These are phyloP conservation scores for Arthrobotrys entomopaga DNA, from an alignment of 2,329 filamentous ascomycete species.

Conservation along the genomic window DNA sequence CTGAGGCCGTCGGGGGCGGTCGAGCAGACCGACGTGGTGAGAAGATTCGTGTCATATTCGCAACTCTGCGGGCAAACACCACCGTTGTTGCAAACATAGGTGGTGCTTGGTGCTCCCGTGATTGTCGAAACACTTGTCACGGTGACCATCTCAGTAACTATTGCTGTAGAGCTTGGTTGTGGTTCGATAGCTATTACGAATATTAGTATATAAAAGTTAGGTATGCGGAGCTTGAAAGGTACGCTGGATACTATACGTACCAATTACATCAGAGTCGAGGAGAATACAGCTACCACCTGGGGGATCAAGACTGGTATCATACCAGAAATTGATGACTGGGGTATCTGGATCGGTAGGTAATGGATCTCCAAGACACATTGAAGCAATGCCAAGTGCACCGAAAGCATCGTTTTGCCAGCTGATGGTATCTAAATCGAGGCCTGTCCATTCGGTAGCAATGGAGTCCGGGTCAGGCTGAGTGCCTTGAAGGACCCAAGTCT, in stretches of 20 bases:
- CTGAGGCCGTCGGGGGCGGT: constrained; percentile 35
- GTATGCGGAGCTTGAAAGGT: neutral
- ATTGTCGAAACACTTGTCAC: constrained; percentile 41
- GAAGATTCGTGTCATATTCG: constrained; percentile 30
- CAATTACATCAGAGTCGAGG: constrained; percentile 1
- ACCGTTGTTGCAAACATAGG: constrained; percentile 40
- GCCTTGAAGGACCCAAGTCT: constrained; percentile 40
- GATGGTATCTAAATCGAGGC: constrained; percentile 20
- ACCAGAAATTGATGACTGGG: constrained; percentile 39
- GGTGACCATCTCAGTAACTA: constrained; percentile 25
- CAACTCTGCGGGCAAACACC: constrained; percentile 35
- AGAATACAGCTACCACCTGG: constrained; percentile 29
- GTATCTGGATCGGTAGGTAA: constrained; percentile 9
- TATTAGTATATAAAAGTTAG: neutral
- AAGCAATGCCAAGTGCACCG: constrained; percentile 4
- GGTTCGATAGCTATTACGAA: constrained; percentile 5
- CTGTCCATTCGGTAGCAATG: constrained; percentile 47
- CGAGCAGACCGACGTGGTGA: constrained; percentile 36
- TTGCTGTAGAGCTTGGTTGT: constrained; percentile 14
- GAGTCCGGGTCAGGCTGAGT: constrained; percentile 18
- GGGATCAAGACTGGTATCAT: constrained; percentile 30
- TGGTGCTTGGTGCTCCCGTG: constrained; percentile 37
- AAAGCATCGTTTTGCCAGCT: constrained; percentile 44
- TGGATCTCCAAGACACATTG: constrained; percentile 20
- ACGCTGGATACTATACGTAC: neutral